These are phyloP conservation scores for Geum urbanum DNA, from an alignment of 306 rosid species.

Conservation along the genomic window DNA sequence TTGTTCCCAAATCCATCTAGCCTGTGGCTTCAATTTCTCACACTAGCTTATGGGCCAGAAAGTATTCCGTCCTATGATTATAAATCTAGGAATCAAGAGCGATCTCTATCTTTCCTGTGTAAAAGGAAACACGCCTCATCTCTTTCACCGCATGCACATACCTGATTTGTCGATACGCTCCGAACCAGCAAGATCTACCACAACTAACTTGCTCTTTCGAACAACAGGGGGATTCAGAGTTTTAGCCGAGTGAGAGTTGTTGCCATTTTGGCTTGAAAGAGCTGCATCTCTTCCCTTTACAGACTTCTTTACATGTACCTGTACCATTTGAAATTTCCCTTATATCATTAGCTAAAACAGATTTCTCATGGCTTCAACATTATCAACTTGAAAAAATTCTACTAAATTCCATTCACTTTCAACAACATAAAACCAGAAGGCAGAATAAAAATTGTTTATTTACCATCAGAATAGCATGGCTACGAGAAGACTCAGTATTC, in stretches of 20 bases:
- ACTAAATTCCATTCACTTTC: constrained; percentile 22
- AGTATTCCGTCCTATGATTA: background rate
- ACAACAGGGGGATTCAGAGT: constrained; percentile 68
- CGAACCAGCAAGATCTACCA: constrained; percentile 99
- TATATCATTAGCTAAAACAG: constrained; percentile 16
- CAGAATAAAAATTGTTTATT: constrained; percentile 16
- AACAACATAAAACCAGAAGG: constrained; percentile 24
- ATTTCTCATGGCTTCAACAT: constrained; percentile 25
- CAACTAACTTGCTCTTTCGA: constrained; percentile 84
- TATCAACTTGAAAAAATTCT: constrained; percentile 15
- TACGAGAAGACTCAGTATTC: constrained; percentile 96
- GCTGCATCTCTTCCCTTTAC: constrained; percentile 69
- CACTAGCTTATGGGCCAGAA: background rate
- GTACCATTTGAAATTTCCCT: constrained; percentile 23
- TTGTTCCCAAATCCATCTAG: background rate
- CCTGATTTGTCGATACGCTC: constrained; percentile 98
- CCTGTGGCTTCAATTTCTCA: too few species aligned
- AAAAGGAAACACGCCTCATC: constrained; percentile 4
- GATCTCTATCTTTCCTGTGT: background rate
- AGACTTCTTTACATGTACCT: constrained; percentile 81
- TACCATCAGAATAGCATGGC: constrained; percentile 98
- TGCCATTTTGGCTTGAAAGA: constrained; percentile 65
- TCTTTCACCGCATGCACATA: constrained; percentile 27
- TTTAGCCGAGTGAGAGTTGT: constrained; percentile 53
- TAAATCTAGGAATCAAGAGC: background rate